Conservation (phyloP, 768 basidiomycete species). For the Lactarius evosmus region DNA sequence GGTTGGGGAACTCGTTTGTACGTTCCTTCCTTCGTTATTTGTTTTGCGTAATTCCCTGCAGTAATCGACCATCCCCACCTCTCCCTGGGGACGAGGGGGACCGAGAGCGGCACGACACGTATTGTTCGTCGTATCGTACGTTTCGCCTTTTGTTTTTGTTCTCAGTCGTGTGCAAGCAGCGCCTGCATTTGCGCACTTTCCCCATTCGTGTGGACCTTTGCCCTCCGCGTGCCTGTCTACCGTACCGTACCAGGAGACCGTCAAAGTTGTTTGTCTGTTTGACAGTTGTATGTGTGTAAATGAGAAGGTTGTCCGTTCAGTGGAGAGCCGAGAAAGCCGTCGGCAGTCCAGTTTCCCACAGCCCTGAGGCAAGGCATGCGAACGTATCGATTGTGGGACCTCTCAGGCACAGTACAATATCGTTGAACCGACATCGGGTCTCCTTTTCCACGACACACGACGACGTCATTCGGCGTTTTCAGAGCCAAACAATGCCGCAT, state of each 20-base stretch:
- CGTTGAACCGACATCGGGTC: neutral
- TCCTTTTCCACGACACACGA: neutral
- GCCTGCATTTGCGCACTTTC: neutral
- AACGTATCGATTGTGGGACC: neutral
- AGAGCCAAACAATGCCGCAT: constrained; percentile 5
- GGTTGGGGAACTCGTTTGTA: neutral
- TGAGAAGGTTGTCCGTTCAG: neutral
- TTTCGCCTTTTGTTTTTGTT: neutral
- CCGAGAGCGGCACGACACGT: neutral
- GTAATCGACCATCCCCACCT: neutral
- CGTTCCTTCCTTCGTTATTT: neutral
- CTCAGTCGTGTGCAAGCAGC: neutral
- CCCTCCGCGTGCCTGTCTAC: neutral
- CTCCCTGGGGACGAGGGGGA: neutral
- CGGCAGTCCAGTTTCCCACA: neutral
- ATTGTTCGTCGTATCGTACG: neutral
- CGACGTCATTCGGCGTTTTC: constrained; percentile 22
- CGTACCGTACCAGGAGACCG: neutral
- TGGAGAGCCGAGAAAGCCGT: neutral
- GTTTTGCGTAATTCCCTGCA: neutral
- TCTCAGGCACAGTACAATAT: constrained; percentile 1
- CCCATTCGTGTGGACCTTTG: neutral
- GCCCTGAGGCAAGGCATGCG: neutral
- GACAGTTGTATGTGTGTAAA: neutral
- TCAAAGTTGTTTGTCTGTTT: neutral